Evolutionary conservation across 345 rosid species (phyloP), one percentile per base, ranked within the genome.

Genomic region (Jatropha curcas): DNA sequence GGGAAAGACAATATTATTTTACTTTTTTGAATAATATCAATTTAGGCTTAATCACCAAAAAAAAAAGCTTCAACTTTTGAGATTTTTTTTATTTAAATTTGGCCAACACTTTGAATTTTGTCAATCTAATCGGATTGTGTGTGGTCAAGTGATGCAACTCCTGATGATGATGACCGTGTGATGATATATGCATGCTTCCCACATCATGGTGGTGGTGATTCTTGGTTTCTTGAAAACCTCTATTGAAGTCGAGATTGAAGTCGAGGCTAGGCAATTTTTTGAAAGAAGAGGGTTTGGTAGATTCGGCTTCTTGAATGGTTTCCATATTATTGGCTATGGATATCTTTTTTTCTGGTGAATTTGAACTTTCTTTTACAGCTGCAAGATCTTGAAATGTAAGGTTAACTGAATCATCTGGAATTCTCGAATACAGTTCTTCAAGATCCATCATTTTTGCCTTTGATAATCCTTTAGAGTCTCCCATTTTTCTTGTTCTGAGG

Each of bases 351-450:
- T 68, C 76, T 7, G 76, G 55, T 4, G 13, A 12, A 46, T 35
- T 53, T 58, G 71, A 28, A 33, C 60, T 66, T 55, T 71, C 77
- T 35, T 81, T 67, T 7, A 89, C 71, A 7, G 82, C 60, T 4
- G 82, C 87, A 7, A 89, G 68, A 76, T 87, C 91, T 72, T 84
- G 84, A 74, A 89, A 87, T 20, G 90, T 89, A 56, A 89, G 88
- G 70, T 89, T 84, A 10, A 89, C 91, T 0, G 94, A 89, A 19
- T 87, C 94, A 67, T 89, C 94, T 4, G 91, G 91, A 69, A 87
- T 76, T 53, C 94, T 88, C 6, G 67, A 75, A 60, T 89, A 89
- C 31, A 87, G 45, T 13, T 87, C 87, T 77, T 89, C 94, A 11
- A 87, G 94, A 80, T 89, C 91, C 81, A 73, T 55, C 81, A 75